Evolutionary conservation across 257 asterid species (phyloP).

Genomic region (Phtheirospermum japonicum): DNA sequence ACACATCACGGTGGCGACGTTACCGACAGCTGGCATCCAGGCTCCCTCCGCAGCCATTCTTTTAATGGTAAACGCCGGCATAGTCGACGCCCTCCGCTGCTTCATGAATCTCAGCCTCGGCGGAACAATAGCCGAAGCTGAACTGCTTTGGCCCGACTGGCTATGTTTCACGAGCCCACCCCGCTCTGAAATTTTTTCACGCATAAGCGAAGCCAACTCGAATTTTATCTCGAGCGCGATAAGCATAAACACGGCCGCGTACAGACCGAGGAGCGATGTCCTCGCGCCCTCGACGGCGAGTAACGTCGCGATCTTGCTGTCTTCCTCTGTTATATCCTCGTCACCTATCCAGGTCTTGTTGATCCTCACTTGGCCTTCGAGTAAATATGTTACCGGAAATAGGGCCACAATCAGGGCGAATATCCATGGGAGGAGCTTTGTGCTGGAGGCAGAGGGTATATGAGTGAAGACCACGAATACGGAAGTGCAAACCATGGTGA

Average conservation of each 20-base stretch:
- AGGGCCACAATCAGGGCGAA: conserved; percentile 96
- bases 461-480: conserved; percentile 92
- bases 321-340: conserved; percentile 66
- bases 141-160: conserved; percentile 68
- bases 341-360: conserved; percentile 49
- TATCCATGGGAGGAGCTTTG: conserved; percentile 91
- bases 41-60: conserved; percentile 91
- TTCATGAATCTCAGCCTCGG: conserved; percentile 92
- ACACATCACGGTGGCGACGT: conserved; percentile 90
- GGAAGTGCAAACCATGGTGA: conserved; percentile 87
- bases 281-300: conserved; percentile 97
- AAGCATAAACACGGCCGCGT: conserved; percentile 93
- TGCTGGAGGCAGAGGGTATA: conserved; percentile 93
- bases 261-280: conserved; percentile 90
- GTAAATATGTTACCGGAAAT: conserved; percentile 90
- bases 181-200: conserved; percentile 63
- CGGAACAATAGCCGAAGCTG: conserved; percentile 64
- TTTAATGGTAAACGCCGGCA: conserved; percentile 70
- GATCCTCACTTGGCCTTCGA: conserved; percentile 92
- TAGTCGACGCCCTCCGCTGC: conserved; percentile 79
- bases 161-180: conserved; percentile 57
- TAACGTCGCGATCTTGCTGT: conserved; percentile 66
- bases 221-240: conserved; percentile 96
- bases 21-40: conserved; percentile 99
- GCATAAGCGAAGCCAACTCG: conserved; percentile 84